Conservation (phyloP, 306 rosid genomes). For the Bauhinia variegata region DNA sequence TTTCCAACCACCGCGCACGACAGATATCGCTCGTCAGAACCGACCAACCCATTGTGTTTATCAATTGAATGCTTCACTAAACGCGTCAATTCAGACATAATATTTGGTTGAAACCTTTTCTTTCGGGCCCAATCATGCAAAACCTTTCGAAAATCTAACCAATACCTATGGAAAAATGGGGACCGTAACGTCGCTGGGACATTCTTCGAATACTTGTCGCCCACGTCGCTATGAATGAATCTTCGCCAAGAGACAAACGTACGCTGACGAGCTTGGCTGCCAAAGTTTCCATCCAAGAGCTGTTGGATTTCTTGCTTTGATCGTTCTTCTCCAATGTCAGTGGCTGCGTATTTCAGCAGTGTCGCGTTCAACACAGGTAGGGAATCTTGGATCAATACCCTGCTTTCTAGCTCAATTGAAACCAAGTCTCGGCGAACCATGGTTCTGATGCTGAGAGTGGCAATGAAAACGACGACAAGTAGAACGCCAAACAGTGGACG, state of each 20-base stretch:
- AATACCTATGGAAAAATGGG: slow-evolving; percentile 76
- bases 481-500: slow-evolving; percentile 67
- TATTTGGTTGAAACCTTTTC: slow-evolving; percentile 58
- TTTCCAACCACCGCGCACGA: slow-evolving; percentile 94
- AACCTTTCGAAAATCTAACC: slow-evolving; percentile 74
- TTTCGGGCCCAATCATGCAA: slow-evolving; percentile 71
- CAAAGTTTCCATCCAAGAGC: slow-evolving; percentile 76
- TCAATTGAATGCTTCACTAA: slow-evolving; percentile 61
- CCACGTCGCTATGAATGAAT: slow-evolving; percentile 56
- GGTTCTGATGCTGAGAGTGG: slow-evolving; percentile 63
- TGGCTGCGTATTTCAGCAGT: slow-evolving; percentile 65
- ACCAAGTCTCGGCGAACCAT: slow-evolving; percentile 48
- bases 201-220: slow-evolving; percentile 42
- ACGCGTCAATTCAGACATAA: slow-evolving; percentile 65
- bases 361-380: slow-evolving; percentile 62
- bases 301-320: slow-evolving; percentile 66
- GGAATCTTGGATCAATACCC: slow-evolving; percentile 34
- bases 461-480: slow-evolving; percentile 57
- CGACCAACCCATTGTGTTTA: slow-evolving; percentile 34
- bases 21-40: slow-evolving; percentile 44
- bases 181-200: slow-evolving; percentile 60
- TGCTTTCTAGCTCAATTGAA: slow-evolving; percentile 56
- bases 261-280: slow-evolving; percentile 64
- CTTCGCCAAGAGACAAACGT: slow-evolving; percentile 76
- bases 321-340: slow-evolving; percentile 60